These are phyloP conservation scores for Rutstroemia sp. DNA, from an alignment of 2,329 filamentous ascomycete genomes.

Conservation along the genomic window DNA sequence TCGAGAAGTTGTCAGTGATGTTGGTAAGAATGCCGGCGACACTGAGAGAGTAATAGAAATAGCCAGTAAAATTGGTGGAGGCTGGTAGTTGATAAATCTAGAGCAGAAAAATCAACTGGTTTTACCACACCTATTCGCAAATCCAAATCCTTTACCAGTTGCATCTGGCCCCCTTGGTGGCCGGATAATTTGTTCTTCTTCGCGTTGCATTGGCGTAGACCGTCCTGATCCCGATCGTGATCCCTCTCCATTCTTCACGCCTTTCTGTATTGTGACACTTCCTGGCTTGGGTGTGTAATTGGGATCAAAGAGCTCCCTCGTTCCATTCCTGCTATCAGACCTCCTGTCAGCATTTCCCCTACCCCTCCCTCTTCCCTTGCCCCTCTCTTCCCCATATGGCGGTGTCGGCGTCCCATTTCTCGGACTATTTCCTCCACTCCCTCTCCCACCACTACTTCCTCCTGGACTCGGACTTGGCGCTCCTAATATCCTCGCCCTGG, in stretches of 20 bases:
- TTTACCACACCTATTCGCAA: conserved; percentile 56
- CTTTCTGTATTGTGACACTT: conserved; percentile 36
- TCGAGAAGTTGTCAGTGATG: conserved; percentile 88
- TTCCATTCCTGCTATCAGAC: conserved; percentile 29
- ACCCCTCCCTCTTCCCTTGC: conserved; percentile 41
- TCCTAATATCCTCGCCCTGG: conserved; percentile 80
- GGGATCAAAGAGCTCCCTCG: conserved; percentile 70
- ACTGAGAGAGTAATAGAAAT: conserved; percentile 80
- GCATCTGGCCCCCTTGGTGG: conserved; percentile 72
- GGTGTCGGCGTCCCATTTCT: conserved; percentile 61
- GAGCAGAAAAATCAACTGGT: conserved; percentile 35
- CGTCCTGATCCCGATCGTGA: conserved; percentile 35
- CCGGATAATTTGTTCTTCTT: conserved; percentile 61
- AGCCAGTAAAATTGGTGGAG: conserved; percentile 84
- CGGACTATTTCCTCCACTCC: conserved; percentile 34
- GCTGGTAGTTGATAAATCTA: conserved; percentile 87
- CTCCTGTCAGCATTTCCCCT: conserved; percentile 28
- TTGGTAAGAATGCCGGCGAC: conserved; percentile 69
- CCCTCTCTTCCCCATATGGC: conserved; percentile 41
- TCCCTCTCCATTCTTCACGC: conserved; percentile 33
- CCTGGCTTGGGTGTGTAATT: conserved; percentile 60
- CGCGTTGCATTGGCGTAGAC: conserved; percentile 44
- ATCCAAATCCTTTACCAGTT: conserved; percentile 71
- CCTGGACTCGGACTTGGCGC: conserved; percentile 42
- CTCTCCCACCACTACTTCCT: conserved; percentile 3